Evolutionary conservation across 2,329 filamentous ascomycete genomes (phyloP), one percentile per base, ranked within the genome.

Genomic region (Botrytis paeoniae): DNA sequence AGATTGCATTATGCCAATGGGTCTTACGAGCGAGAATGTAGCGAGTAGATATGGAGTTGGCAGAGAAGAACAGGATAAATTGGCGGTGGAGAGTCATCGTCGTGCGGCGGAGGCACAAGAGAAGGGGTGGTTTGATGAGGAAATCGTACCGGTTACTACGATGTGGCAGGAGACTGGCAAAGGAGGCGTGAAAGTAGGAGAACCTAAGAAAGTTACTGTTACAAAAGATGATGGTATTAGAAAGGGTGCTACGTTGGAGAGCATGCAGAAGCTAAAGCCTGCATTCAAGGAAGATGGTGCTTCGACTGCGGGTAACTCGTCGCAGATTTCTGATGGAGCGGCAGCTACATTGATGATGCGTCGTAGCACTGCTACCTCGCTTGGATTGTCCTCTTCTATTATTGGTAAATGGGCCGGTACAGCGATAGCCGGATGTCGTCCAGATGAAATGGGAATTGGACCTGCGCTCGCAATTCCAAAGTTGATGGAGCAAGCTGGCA

Each of bases 1-100:
- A 60, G 95, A 97, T 81, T 97, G 95, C 81, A 89, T 98, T 81
- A 97, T 97, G 95, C 89, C 91, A 77, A 98, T 98, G 95, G 95
- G 95, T 0, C 83, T 95, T 73, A 98, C 95, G 20, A 91, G 90
- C 8, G 95, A 98, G 85, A 97, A 97, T 78, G 94, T 98, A 0
- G 93, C 95, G 0, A 84, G 86, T 78, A 85, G 94, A 64, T 97
- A 97, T 80, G 88, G 88, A 16, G 89, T 98, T 37, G 87, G 84
- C 7, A 85, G 95, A 37, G 86, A 85, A 3, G 94, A 97, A 75
- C 94, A 97, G 83, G 95, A 98, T 80, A 90, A 86, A 1, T 94
- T 97, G 77, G 94, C 95, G 0, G 91, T 90, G 4, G 85, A 89
- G 77, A 93, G 89, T 32, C 95, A 98, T 81, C 83, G 84, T 69